Evolutionary conservation across 2,329 filamentous ascomycete genomes (phyloP).

Genomic region (Fusarium coicis): DNA sequence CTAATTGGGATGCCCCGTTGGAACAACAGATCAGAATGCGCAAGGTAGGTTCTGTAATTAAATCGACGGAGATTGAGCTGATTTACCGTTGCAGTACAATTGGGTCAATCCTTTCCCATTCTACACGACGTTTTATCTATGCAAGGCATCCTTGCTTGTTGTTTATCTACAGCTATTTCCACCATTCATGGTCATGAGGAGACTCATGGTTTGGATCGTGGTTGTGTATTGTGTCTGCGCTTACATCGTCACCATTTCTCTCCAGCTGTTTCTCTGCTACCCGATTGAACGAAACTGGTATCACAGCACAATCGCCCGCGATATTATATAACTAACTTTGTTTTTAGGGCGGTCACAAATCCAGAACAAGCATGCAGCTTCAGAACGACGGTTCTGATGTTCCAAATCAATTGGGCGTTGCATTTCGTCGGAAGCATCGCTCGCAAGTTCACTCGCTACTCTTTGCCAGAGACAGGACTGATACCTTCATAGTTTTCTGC

Average conservation of each 20-base stretch:
- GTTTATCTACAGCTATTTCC: conserved; percentile 35
- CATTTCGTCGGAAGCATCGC: conserved; percentile 24
- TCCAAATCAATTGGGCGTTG: conserved; percentile 23
- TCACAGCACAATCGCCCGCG: fast-evolving
- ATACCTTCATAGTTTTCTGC: not conserved
- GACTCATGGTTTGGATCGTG: conserved; percentile 1
- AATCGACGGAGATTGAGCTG: fast-evolving
- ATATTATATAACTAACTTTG: fast-evolving
- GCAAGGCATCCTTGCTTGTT: conserved; percentile 29
- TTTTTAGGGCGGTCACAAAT: not conserved
- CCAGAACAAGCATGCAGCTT: not conserved
- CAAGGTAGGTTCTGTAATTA: not conserved
- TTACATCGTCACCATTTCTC: not conserved
- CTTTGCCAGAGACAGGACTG: fast-evolving
- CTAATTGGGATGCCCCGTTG: conserved; percentile 6
- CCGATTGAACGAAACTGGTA: conserved; percentile 31
- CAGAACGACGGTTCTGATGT: not conserved
- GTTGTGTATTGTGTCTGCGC: not conserved
- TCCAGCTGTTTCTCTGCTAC: conserved; percentile 22
- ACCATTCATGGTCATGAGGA: conserved; percentile 20
- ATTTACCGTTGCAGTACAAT: not conserved
- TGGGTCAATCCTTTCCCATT: conserved; percentile 18
- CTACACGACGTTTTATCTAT: conserved; percentile 29
- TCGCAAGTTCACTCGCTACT: not conserved
- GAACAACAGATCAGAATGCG: not conserved